phyloP scores from a whole-genome alignment of 2,329 filamentous ascomycete species.

The Claviceps sp. region DNA sequence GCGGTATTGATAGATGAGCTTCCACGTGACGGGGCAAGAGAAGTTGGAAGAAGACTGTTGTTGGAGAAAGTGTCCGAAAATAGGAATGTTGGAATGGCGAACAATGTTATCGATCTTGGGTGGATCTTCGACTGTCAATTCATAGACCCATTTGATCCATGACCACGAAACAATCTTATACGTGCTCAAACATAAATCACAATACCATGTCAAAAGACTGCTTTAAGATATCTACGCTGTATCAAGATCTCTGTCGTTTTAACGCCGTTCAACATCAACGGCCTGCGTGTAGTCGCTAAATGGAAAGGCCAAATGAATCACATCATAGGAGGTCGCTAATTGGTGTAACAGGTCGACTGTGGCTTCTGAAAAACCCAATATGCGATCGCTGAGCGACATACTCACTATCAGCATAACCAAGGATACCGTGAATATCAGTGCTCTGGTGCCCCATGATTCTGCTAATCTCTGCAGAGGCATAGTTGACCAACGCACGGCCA shows the following conservation, averaged over 20 bases:
- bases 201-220: not conserved
- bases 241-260: not conserved
- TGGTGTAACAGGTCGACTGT: conserved; percentile 41
- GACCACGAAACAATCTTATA: not conserved
- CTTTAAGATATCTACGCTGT: not conserved
- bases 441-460: conserved; percentile 78
- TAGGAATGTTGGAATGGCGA: not conserved
- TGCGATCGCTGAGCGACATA: conserved; percentile 86
- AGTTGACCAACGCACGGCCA: conserved; percentile 83
- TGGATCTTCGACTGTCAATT: too few species aligned
- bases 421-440: conserved; percentile 60
- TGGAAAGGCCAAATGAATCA: not conserved
- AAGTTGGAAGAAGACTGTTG: not conserved
- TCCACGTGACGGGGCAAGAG: not conserved
- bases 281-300: not conserved
- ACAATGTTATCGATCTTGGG: not conserved
- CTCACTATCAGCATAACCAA: conserved; percentile 90
- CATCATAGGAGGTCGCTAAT: conserved; percentile 13
- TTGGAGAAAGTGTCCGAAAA: not conserved
- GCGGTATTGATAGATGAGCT: not conserved
- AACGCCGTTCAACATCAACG: not conserved
- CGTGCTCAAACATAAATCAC: not conserved
- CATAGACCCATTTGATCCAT: not conserved
- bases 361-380: conserved; percentile 56
- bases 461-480: conserved; percentile 70